Evolutionary conservation across 1,284 basidiomycete genomes (phyloP), one percentile per base, ranked within the genome.

Genomic region (Golubevia pallescens): DNA sequence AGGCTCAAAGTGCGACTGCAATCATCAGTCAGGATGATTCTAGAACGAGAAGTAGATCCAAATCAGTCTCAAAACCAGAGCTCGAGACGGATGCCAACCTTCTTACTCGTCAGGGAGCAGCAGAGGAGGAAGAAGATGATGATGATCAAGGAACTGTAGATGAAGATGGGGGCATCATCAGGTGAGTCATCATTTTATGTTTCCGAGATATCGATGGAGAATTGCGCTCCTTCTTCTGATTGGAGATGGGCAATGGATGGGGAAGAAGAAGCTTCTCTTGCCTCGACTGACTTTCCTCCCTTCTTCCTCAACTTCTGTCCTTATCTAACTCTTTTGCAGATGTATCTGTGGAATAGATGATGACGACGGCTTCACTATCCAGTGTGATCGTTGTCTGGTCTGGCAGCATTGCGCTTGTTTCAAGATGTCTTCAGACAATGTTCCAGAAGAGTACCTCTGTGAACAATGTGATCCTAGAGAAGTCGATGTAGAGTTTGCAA

Each of bases 381-480:
- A 93, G 24, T 97, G 95, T 86, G 95, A 97, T 85, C 87, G 89
- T 61, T 97, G 95, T 85, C 89, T 90, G 23, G 90, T 93, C 19
- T 97, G 95, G 94, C 93, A 93, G 78, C 95, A 97, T 86, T 92
- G 90, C 5, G 91, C 91, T 3, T 97, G 95, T 86, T 93, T 95
- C 77, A 79, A 53, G 87, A 88, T 38, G 88, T 89, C 80, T 1
- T 78, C 79, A 54, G 71, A 76, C n/a, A 79, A 75, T 38, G 91
- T 94, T 0, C 93, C 94, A 0, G 93, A 95, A 70, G 88, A 78
- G 64, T 87, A 87, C 66, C 76, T 85, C 16, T 87, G 87, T 75
- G 86, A 87, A 57, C 65, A 81, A 52, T 87, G 87, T 70, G 84
- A 77, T 24, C 82, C 82, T 6, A 71, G 82, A 28, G 73, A 74